Evolutionary conservation across 345 rosid species (phyloP).

Genomic region (Passiflora organensis): DNA sequence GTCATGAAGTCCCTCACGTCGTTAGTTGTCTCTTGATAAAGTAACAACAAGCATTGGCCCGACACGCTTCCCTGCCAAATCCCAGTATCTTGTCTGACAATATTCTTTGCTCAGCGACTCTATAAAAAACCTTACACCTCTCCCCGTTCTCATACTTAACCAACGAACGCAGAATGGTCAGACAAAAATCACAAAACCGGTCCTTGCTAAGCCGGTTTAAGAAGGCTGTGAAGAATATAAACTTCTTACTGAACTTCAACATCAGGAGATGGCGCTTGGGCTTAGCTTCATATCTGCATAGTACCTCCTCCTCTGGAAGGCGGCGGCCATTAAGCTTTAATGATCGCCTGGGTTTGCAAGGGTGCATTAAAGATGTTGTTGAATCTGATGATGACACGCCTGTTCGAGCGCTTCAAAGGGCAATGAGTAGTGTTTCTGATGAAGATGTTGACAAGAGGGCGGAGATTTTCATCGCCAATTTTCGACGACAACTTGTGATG

Average conservation of each 20-base stretch:
- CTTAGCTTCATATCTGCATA: constrained; percentile 5
- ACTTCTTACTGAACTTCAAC: constrained; percentile 10
- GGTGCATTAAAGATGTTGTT: constrained; percentile 15
- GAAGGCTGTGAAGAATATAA: constrained; percentile 25
- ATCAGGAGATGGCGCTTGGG: constrained; percentile 16
- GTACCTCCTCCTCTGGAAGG: background rate
- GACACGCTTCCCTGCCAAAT: background rate
- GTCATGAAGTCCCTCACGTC: constrained; percentile 2
- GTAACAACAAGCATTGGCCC: background rate
- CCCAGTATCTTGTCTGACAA: background rate
- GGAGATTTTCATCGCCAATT: constrained; percentile 38
- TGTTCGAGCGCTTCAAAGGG: constrained; percentile 1
- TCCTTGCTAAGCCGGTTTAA: constrained; percentile 14
- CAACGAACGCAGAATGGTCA: constrained; percentile 5
- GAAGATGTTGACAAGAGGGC: constrained; percentile 38
- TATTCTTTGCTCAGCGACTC: background rate
- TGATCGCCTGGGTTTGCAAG: constrained; percentile 21
- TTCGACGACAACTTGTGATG: constrained; percentile 33
- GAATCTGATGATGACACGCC: background rate
- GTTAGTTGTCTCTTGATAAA: background rate
- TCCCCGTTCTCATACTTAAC: too few relatives aligned
- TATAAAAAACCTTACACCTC: background rate
- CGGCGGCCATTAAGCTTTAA: constrained; percentile 21
- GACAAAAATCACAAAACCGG: constrained; percentile 4
- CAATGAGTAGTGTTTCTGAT: constrained; percentile 11